Conservation (phyloP, 2,329 filamentous ascomycete genomes). For the Cladosporium sp. region DNA sequence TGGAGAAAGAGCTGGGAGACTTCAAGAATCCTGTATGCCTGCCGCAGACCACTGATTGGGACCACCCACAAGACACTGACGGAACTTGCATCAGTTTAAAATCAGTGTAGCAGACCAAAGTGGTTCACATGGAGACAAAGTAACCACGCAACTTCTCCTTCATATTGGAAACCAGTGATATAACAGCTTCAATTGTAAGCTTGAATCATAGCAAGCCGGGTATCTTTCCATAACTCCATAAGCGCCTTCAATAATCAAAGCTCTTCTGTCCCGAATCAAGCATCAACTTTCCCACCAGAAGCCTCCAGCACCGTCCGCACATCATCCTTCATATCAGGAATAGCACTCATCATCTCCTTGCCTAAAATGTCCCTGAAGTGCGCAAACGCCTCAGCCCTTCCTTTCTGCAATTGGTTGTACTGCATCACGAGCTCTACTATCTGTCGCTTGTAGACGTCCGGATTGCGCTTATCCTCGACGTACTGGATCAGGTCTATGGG, state of each 20-base stretch:
- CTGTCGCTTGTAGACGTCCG: constrained; percentile 63
- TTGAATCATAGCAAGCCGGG: not conserved
- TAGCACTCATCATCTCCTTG: constrained; percentile 53
- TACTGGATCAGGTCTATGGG: constrained; percentile 63
- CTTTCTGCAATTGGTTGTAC: constrained; percentile 59
- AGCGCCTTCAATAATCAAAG: not conserved
- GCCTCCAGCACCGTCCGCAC: constrained; percentile 48
- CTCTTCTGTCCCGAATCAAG: not conserved
- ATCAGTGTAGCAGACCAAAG: no score
- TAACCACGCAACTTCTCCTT: no score
- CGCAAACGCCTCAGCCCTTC: constrained; percentile 56
- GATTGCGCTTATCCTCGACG: constrained; percentile 60
- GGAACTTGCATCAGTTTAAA: no score
- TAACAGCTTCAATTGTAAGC: no score
- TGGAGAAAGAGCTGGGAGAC: no score
- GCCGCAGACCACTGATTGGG: no score
- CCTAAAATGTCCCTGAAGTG: constrained; percentile 57
- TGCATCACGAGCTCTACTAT: constrained; percentile 62
- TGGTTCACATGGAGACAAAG: no score
- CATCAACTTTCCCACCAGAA: constrained; percentile 34
- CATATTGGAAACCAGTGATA: no score
- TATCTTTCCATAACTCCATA: not conserved
- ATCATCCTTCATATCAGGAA: constrained; percentile 54
- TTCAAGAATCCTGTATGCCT: no score
- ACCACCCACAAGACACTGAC: no score